A percentile compares a stretch with the other conserved stretches of the same genome.
Conservation (phyloP, 2,329 filamentous ascomycete genomes). For the Ophiobolus disseminans region DNA sequence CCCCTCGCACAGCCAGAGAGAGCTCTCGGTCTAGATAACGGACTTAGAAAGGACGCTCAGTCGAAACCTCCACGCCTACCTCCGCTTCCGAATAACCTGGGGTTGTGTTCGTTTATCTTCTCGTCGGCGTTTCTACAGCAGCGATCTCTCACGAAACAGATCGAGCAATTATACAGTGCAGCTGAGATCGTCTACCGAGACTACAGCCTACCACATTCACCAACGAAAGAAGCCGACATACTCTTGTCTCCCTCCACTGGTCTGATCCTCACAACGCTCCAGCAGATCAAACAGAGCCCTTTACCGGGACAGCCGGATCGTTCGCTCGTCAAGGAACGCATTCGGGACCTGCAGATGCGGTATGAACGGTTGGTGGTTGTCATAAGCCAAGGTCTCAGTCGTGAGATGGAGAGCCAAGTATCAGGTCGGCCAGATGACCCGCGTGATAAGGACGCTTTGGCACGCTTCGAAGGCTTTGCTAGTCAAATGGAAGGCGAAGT, state of each 20-base stretch:
- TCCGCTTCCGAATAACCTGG: conserved; percentile 20
- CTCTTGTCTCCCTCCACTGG: conserved; percentile 73
- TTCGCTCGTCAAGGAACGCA: conserved; percentile 58
- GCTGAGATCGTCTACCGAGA: conserved; percentile 68
- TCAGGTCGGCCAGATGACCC: conserved; percentile 34
- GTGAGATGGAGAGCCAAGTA: conserved; percentile 31
- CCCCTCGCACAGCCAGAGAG: neutral
- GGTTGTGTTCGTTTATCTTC: conserved; percentile 57
- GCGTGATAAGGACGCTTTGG: conserved; percentile 55
- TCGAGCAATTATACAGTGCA: conserved; percentile 59
- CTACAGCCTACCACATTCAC: conserved; percentile 49
- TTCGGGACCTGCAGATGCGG: conserved; percentile 61
- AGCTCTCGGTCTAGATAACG: neutral
- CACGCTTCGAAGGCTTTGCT: conserved; percentile 61
- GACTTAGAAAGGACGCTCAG: neutral
- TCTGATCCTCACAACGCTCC: conserved; percentile 72
- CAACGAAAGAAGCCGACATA: conserved; percentile 71
- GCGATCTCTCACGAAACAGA: conserved; percentile 57
- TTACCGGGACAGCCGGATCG: conserved; percentile 64
- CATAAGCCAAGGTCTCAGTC: conserved; percentile 58
- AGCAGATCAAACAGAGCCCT: conserved; percentile 74
- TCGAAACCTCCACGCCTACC: conserved; percentile 34
- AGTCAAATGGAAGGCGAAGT: conserved; percentile 49
- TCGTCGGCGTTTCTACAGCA: conserved; percentile 57
- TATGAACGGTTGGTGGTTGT: conserved; percentile 75